These are phyloP conservation scores for Pterocarpus santalinus DNA, from an alignment of 306 rosid genomes.

Conservation along the genomic window DNA sequence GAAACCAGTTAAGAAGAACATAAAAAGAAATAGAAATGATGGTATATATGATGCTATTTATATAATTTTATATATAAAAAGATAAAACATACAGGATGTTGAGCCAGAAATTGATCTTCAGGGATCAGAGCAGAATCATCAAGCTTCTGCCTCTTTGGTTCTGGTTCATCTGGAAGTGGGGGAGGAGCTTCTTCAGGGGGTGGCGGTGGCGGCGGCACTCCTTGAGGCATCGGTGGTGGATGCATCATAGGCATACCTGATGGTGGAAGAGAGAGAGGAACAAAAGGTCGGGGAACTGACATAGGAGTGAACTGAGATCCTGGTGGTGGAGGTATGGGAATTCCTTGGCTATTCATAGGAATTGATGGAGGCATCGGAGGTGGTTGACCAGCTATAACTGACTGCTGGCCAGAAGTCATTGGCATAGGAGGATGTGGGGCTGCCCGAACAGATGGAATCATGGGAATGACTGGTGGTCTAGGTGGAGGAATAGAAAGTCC, in stretches of 20 bases:
- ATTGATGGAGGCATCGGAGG: conserved; percentile 71
- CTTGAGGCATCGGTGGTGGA: conserved; percentile 87
- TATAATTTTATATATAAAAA: background rate
- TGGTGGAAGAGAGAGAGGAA: conserved; percentile 63
- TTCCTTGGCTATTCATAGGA: conserved; percentile 63
- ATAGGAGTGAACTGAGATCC: conserved; percentile 82
- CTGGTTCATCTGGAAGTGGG: conserved; percentile 94
- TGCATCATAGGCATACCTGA: conserved; percentile 85
- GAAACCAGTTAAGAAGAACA: conserved; percentile 17
- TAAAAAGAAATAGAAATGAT: background rate
- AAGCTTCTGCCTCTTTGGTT: conserved; percentile 90
- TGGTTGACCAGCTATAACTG: conserved; percentile 65
- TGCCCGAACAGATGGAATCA: conserved; percentile 73
- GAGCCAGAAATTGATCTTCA: conserved; percentile 92
- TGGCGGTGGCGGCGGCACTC: conserved; percentile 88
- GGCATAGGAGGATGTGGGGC: conserved; percentile 72
- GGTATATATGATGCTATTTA: background rate
- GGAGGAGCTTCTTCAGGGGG: conserved; percentile 99
- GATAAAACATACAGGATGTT: conserved; percentile 68
- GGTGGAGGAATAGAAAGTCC: conserved; percentile 71
- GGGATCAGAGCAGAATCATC: conserved; percentile 87
- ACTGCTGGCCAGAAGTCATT: conserved; percentile 74
- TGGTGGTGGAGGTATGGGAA: conserved; percentile 87
- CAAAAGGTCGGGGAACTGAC: conserved; percentile 68
- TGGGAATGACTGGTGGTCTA: conserved; percentile 68